Base-by-base conservation (phyloP, 164 flowering plant genomes). In the Houttuynia cordata region DNA sequence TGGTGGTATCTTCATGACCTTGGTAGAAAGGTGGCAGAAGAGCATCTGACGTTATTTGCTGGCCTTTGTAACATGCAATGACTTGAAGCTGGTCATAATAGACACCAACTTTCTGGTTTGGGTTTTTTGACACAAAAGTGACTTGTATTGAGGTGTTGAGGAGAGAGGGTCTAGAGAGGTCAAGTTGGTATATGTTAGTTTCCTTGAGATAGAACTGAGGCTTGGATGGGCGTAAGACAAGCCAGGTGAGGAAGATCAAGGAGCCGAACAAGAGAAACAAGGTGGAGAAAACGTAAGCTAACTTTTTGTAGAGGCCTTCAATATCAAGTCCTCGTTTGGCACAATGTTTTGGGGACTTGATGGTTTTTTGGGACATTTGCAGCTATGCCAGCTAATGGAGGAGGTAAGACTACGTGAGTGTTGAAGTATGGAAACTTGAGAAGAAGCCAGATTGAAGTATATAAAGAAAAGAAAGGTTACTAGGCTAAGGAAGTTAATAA, bases 61-160 rank as follows among this genome's bases (percentile, higher is more conserved):
- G 72, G 45, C 70, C 67, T 51, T 68, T 74, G 65, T 74, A 71
- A 4, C 67, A 64, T 12, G 72, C 77, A 56, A 42, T 71, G 13
- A 60, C 70, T 59, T 63, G 56, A 42, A 74, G 67, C 37, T 71
- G 61, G 49, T 71, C 74, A 22, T 74, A 74, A 59, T 62, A 74
- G 25, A 74, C 58, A 12, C 77, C 77, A 10, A 71, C 70, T 56
- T 47, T 74, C 39, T 56, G 25, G 23, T 74, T 74, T 12, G 74
- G 74, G 54, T 74, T 74, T 18, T 67, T 71, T 50, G 72, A 55
- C 21, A 74, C 58, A 12, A 74, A 51, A 49, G 77, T 68, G 62
- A 74, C 53, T 47, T 74, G 77, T 19, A 74, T 68, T 55, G 74
- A 65, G 18, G 77, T 67, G 70, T 64, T 67, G 60, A 74, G 74